Evolutionary conservation across 805 yeast species (phyloP), one percentile per base, ranked within the genome.

Genomic region (Yarrowia hollandica): DNA sequence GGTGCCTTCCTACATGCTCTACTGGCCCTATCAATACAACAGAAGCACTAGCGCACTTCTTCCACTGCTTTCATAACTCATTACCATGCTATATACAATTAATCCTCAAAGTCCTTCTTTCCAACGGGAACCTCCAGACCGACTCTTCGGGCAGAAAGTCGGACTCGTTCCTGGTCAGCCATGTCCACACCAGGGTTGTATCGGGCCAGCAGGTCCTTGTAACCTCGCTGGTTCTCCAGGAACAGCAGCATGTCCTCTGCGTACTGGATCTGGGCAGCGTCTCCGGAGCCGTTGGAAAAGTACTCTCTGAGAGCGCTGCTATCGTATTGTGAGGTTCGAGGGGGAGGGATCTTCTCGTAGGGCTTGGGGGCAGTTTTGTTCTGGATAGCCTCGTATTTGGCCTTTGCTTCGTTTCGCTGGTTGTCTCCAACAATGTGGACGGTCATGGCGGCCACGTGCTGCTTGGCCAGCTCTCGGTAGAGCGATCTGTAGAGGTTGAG

Each of bases 151-250:
- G 98, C 99, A 1, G 96, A 86, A 68, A 80, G 81, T 65, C 83
- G 77, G 23, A 92, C 84, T 60, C 85, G 83, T 62, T 92, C 97
- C 55, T 80, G 80, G 67, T 88, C 96, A 22, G 83, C 79, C 82
- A 86, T 81, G 22, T 82, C 82, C 62, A 86, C 76, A 2, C 96
- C 94, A 3, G 96, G 92, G 67, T 91, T 89, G 72, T 92, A 94
- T 64, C 96, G 79, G 64, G 87, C 94, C 41, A 91, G 75, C 48
- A 92, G 77, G 64, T 85, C 91, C 62, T 82, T 83, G 72, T 90
- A 92, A 11, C 77, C 82, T 63, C 94, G 77, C 71, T 92, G 97
- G 62, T 85, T 82, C 55, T 77, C 76, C 57, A 92, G 73, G 68
- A 82, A 92, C 9, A 77, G 74, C 4, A 81, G 74, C 12, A 87